Evolutionary conservation across 2,329 filamentous ascomycete genomes (phyloP), one percentile per base, ranked within the genome.

Genomic region (Colletotrichum ledebouriae): DNA sequence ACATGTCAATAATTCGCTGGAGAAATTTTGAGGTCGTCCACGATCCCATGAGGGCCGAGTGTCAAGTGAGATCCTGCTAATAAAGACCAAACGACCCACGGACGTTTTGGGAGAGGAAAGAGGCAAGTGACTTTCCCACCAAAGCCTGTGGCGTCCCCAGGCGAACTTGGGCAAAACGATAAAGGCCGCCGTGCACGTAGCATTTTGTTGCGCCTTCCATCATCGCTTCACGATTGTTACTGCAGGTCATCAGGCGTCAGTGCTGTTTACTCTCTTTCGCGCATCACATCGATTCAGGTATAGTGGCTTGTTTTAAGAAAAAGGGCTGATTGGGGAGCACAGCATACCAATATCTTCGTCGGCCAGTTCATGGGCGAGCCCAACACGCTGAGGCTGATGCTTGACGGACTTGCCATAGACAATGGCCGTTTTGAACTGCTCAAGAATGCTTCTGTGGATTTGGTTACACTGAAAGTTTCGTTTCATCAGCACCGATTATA

Each of bases 321-420:
- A 58, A 25, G 52, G 25, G 5, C 3, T 17, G 12, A 50, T 17
- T 55, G 44, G 59, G 25, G 29, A 33, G 37, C 25, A 5, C 25
- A 41, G 85, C 90, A 83, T 86, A 95, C 93, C 93, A 81, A 99
- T 97, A 83, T 99, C 96, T 83, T 99, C 96, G 79, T 99, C 96
- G 66, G 90, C 93, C 76, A 99, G 86, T 84, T 97, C 94, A 79
- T 99, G 96, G 60, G 88, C 84, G 72, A 99, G 86, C 57, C 96
- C 96, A 71, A 98, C 96, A 76, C 94, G 89, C 83, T 99, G 96
- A 72, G 96, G 96, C 82, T 98, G 96, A 83, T 99, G 96, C 86
- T 98, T 98, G 73, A 98, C 95, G 63, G 94, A 98, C 79, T 95
- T 96, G 73, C 96, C 96, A 80, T 98, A 99, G 47, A 99, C 96